Base-by-base conservation (phyloP, 768 basidiomycete species). In the Daedaleopsis sinensis region DNA sequence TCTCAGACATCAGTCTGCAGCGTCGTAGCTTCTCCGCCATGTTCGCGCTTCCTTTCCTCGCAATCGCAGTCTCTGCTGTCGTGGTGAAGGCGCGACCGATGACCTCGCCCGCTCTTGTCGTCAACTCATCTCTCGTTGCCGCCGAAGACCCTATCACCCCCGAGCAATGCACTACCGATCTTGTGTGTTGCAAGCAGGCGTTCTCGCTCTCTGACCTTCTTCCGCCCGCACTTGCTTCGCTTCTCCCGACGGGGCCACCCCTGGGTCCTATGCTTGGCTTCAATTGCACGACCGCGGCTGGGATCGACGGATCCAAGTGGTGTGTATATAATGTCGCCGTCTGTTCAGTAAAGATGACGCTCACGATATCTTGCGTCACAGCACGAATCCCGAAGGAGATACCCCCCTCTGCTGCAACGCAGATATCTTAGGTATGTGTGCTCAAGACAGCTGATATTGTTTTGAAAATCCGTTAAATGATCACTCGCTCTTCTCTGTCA, bases 261-360 rank as follows among this genome's bases (percentile, higher is more conserved):
- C 61, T 62, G 5, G 61, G 61, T 10, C 61, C 61, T 1, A 27
- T 57, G 9, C 52, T 52, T 18, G 61, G 61, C 7, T 3, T 57
- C 12, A 2, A 37, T 15, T 62, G 61, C 39, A 56, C 55, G 51
- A 15, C 35, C 1, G 56, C 52, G 19, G 23, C 5, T 6, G 56
- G 7, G 4, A 32, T 32, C 7, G 27, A 3, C 27, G 27, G 27
- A 32, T 32, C 27, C 7, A 3, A 32, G 7, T 32, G 27, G 27
- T 32, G 4, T 32, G 27, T 32, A 7, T 32, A 32, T 32, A 32
- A 32, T 32, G 27, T 32, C 27, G 7, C 27, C 3, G 3, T 32
- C 27, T 32, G 4, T 32, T 3, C 27, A 7, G 4, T 32, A 7
- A 32, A 32, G 3, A 32, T 7, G 27, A 32, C 4, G 27, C 27